phyloP scores from a whole-genome alignment of 176 grass and related monocot genomes.

The Avena atlantica region DNA sequence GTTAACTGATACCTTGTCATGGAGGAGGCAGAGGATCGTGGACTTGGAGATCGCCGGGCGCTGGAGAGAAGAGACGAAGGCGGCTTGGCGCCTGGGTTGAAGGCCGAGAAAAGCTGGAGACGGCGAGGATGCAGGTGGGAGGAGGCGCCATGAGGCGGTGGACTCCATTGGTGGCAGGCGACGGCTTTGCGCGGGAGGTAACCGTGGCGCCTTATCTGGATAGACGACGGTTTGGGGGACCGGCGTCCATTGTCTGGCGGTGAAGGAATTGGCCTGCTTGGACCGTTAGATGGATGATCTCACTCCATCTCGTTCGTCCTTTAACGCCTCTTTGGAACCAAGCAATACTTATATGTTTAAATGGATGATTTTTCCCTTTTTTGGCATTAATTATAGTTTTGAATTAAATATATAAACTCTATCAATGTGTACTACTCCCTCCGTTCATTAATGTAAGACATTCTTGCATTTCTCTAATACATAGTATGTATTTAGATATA shows the following conservation, averaged over 20 bases:
- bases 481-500: no score
- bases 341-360: no score
- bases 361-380: no score
- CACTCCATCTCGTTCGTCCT: no score
- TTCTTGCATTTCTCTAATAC: no score
- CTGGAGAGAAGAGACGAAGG: slow-evolving; percentile 10
- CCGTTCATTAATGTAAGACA: no score
- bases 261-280: not conserved
- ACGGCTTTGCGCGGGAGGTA: slow-evolving; percentile 25
- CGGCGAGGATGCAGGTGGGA: slow-evolving; percentile 36
- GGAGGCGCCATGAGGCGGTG: slow-evolving; percentile 54
- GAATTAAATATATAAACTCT: no score
- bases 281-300: not conserved
- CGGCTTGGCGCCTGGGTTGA: slow-evolving; percentile 5
- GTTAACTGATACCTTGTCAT: slow-evolving; percentile 48
- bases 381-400: no score
- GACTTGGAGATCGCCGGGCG: slow-evolving; percentile 35
- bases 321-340: no score
- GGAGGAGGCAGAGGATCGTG: slow-evolving; percentile 51
- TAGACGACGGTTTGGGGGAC: not conserved
- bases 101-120: not conserved
- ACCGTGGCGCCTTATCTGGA: slow-evolving; percentile 37
- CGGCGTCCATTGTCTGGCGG: not conserved
- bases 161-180: slow-evolving; percentile 34
- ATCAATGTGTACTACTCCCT: no score